These are phyloP conservation scores for Lactuca saligna DNA, from an alignment of 129 eudicot species.

Conservation along the genomic window DNA sequence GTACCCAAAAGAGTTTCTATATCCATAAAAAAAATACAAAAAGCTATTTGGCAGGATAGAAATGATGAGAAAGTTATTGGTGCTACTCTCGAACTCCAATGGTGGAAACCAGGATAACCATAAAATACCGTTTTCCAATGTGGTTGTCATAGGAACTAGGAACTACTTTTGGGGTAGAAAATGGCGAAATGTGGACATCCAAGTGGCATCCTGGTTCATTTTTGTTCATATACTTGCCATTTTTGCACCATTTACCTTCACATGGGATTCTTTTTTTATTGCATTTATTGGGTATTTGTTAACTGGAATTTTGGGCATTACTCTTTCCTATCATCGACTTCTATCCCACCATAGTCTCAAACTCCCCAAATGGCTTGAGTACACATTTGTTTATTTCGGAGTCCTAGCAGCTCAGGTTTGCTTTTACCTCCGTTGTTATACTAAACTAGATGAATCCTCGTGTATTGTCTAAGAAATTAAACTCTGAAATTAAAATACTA, in stretches of 20 bases:
- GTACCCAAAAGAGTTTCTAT: too few relatives aligned
- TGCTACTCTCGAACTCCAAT: constrained; percentile 18
- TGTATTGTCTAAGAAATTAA: too few relatives aligned
- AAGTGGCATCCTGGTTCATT: constrained; percentile 24
- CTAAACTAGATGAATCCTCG: neutral
- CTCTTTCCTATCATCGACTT: constrained; percentile 37
- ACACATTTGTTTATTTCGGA: constrained; percentile 33
- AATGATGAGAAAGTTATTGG: constrained; percentile 31
- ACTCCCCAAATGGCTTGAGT: constrained; percentile 44
- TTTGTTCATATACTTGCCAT: constrained; percentile 32
- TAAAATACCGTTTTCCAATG: constrained; percentile 37
- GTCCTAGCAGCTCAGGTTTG: constrained; percentile 38
- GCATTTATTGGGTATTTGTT: constrained; percentile 24
- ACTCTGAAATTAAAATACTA: too few relatives aligned
- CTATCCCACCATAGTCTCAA: constrained; percentile 37
- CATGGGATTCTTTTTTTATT: constrained; percentile 29
- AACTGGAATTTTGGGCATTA: constrained; percentile 32
- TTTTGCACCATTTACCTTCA: constrained; percentile 37
- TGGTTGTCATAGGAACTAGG: constrained; percentile 28
- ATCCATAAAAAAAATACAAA: too few relatives aligned
- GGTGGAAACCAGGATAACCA: constrained; percentile 17
- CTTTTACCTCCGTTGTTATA: neutral
- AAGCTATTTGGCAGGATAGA: constrained; percentile 21
- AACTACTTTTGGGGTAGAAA: constrained; percentile 24
- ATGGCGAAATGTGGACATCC: constrained; percentile 37